phyloP scores from a whole-genome alignment of 768 basidiomycete species.

The Tephrocybe sp. region DNA sequence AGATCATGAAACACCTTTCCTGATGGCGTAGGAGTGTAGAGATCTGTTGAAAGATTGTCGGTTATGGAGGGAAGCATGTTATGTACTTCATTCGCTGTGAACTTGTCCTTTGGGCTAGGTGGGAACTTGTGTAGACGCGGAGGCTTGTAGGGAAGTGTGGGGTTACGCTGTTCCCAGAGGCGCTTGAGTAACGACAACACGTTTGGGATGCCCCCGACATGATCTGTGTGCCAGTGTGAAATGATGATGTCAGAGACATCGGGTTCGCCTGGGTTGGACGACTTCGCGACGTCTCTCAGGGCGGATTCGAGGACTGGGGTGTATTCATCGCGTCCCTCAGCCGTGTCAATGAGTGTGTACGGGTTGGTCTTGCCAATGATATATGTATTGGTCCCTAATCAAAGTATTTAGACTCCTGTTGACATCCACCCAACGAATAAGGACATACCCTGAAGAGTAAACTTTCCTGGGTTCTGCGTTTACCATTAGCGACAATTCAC shows the following conservation, averaged over 20 bases:
- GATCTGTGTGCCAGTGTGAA: conserved; percentile 90
- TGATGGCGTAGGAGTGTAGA: conserved; percentile 43
- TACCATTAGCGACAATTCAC: background rate
- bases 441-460: conserved; percentile 75
- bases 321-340: conserved; percentile 71
- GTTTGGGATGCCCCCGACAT: conserved; percentile 71
- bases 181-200: conserved; percentile 66
- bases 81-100: conserved; percentile 24
- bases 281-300: conserved; percentile 39
- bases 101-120: conserved; percentile 22
- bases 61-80: conserved; percentile 40
- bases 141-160: conserved; percentile 50
- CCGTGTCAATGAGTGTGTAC: conserved; percentile 82
- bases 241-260: conserved; percentile 88
- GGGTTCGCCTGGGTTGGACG: conserved; percentile 39
- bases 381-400: conserved; percentile 86
- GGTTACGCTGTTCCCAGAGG: conserved; percentile 58
- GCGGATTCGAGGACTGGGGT: conserved; percentile 63
- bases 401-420: background rate
- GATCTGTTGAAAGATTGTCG: conserved; percentile 38
- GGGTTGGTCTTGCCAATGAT: conserved; percentile 70
- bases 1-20: conserved; percentile 59
- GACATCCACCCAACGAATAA: too few species aligned
- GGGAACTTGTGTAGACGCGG: conserved; percentile 80
- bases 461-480: conserved; percentile 80